These are phyloP conservation scores for Russula vinacea DNA, from an alignment of 768 basidiomycete genomes.

Conservation along the genomic window DNA sequence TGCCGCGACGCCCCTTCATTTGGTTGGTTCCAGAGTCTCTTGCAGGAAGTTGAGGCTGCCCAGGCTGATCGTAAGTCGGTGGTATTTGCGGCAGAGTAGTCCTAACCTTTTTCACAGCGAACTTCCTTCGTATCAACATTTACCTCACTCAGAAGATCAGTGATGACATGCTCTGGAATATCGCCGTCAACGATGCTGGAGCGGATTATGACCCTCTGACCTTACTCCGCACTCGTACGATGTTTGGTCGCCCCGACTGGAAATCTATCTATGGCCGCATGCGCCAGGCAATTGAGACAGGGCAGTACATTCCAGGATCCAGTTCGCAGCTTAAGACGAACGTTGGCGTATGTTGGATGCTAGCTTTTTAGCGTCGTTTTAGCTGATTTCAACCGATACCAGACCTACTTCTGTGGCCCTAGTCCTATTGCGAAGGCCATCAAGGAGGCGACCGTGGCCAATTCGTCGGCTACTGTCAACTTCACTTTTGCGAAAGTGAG, in stretches of 20 bases:
- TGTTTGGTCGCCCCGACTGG: conserved; percentile 93
- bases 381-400: conserved; percentile 11
- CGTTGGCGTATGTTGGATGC: conserved; percentile 61
- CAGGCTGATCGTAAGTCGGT: conserved; percentile 77
- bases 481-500: conserved; percentile 83
- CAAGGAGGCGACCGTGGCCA: conserved; percentile 62
- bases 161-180: conserved; percentile 89
- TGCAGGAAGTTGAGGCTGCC: conserved; percentile 84
- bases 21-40: conserved; percentile 91
- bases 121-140: conserved; percentile 89
- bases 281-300: conserved; percentile 73
- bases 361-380: conserved; percentile 11
- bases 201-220: conserved; percentile 88
- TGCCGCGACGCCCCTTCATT: conserved; percentile 95
- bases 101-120: conserved; percentile 47
- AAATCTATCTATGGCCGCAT: conserved; percentile 73
- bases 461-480: conserved; percentile 54
- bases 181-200: conserved; percentile 82
- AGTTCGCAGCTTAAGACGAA: conserved; percentile 78
- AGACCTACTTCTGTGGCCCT: conserved; percentile 92
- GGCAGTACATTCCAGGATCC: conserved; percentile 76
- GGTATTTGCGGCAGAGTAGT: neutral
- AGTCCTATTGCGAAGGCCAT: conserved; percentile 69
- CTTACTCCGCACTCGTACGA: conserved; percentile 80
- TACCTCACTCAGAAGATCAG: conserved; percentile 85